A percentile compares a stretch with the other conserved stretches of the same genome.
These are phyloP conservation scores for Pyrenophora tritici-repentis DNA, from an alignment of 2,329 filamentous ascomycete species.

Conservation along the genomic window DNA sequence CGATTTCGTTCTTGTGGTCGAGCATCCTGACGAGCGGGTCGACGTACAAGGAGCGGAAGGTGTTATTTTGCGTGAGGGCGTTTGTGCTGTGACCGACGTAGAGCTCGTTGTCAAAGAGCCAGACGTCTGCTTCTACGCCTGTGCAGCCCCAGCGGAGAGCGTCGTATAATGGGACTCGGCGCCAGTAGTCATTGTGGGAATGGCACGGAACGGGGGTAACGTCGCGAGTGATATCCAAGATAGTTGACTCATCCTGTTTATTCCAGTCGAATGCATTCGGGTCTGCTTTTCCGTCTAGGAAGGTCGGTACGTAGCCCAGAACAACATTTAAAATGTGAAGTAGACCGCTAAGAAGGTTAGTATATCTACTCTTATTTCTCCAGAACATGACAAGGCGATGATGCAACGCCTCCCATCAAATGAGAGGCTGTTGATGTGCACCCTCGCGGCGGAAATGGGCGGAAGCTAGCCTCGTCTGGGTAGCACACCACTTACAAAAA, in stretches of 20 bases:
- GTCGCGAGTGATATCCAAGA: constrained; percentile 57
- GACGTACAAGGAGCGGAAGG: constrained; percentile 59
- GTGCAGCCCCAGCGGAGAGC: constrained; percentile 60
- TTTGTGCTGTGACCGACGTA: constrained; percentile 60
- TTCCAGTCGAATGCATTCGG: constrained; percentile 50
- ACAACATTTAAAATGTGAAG: constrained; percentile 49
- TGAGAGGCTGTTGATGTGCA: constrained; percentile 8
- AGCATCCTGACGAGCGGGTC: constrained; percentile 57
- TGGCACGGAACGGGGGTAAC: constrained; percentile 58
- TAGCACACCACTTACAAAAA: constrained; percentile 40
- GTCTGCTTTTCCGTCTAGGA: constrained; percentile 45
- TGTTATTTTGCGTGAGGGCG: constrained; percentile 53
- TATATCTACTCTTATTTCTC: constrained; percentile 1
- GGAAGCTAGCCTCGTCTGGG: constrained; percentile 15
- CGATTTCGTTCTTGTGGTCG: constrained; percentile 54
- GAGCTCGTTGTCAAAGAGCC: constrained; percentile 59
- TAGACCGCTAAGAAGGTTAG: constrained; percentile 45
- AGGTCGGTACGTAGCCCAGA: constrained; percentile 43
- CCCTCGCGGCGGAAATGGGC: constrained; percentile 12
- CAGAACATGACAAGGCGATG: constrained; percentile 2
- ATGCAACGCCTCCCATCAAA: constrained; percentile 1
- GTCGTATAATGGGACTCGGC: constrained; percentile 59
- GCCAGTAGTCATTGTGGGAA: constrained; percentile 66
- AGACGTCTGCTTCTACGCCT: constrained; percentile 63
- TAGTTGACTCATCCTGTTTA: constrained; percentile 42